phyloP scores from a whole-genome alignment of 306 rosid genomes.

The Senna siamea region DNA sequence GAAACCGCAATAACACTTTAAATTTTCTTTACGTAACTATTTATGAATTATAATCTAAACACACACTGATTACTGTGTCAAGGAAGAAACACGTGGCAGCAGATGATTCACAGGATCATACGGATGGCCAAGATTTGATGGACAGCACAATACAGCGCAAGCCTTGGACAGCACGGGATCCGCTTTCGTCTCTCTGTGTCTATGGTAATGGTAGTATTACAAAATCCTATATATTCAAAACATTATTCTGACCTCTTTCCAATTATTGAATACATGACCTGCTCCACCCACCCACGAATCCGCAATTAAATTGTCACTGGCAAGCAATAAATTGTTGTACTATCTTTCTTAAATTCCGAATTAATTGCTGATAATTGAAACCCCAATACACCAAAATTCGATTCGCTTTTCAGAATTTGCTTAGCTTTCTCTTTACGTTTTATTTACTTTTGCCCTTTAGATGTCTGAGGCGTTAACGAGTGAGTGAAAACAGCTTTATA shows the following conservation, averaged over 20 bases:
- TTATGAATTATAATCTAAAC: too few species aligned
- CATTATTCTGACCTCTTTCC: background rate
- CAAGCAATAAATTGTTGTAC: slow-evolving; percentile 28
- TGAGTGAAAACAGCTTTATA: slow-evolving; percentile 47
- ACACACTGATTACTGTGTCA: background rate
- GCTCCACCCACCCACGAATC: slow-evolving; percentile 45
- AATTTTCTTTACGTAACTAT: background rate
- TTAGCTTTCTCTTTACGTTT: slow-evolving; percentile 66
- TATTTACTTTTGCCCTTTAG: slow-evolving; percentile 49
- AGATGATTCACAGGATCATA: too few species aligned
- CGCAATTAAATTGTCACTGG: slow-evolving; percentile 39
- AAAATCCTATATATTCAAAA: too few species aligned
- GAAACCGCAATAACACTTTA: slow-evolving; percentile 29
- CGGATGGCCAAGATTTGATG: too few species aligned
- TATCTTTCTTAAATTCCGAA: too few species aligned
- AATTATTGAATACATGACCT: slow-evolving; percentile 41
- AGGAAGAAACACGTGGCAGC: too few species aligned
- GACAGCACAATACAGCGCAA: too few species aligned
- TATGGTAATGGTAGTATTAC: background rate
- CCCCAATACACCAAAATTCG: background rate
- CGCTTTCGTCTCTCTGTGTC: too few species aligned
- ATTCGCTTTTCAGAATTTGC: slow-evolving; percentile 32
- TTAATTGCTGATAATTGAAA: slow-evolving; percentile 19
- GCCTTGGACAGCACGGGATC: too few species aligned
- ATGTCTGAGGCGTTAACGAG: slow-evolving; percentile 53